These are phyloP conservation scores for Globisporangium acanthophoron DNA, from an alignment of 352 stramenopile species.

Conservation along the genomic window DNA sequence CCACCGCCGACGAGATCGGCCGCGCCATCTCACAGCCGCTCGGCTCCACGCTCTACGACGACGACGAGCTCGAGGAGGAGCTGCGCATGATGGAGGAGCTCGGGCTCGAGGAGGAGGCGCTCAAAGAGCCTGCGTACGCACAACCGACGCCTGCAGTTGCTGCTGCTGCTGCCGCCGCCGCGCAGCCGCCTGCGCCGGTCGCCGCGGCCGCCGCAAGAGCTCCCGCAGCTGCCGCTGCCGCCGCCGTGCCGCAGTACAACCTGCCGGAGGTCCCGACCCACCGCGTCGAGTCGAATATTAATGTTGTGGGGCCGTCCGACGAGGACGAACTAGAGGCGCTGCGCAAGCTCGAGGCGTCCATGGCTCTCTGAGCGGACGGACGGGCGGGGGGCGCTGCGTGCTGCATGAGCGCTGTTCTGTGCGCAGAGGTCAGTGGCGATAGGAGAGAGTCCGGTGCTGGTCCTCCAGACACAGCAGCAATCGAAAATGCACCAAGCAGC, in stretches of 20 bases:
- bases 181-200: slow-evolving; percentile 8
- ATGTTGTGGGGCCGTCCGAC: slow-evolving; percentile 60
- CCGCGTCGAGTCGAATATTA: slow-evolving; percentile 68
- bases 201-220: slow-evolving; percentile 14
- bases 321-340: slow-evolving; percentile 83
- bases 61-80: slow-evolving; percentile 95
- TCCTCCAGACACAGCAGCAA: neutral
- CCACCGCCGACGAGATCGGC: slow-evolving; percentile 92
- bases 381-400: neutral
- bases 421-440: neutral
- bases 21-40: slow-evolving; percentile 92
- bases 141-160: slow-evolving; percentile 19
- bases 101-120: slow-evolving; percentile 87
- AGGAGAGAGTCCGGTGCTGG: neutral
- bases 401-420: neutral
- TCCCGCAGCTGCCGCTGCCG: slow-evolving; percentile 16
- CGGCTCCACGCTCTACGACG: slow-evolving; percentile 87
- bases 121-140: slow-evolving; percentile 24
- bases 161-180: slow-evolving; percentile 13
- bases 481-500: neutral
- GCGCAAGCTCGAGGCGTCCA: slow-evolving; percentile 81
- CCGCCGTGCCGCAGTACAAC: slow-evolving; percentile 40
- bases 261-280: slow-evolving; percentile 79
- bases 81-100: slow-evolving; percentile 91
- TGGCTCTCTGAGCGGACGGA: slow-evolving; percentile 57